These are phyloP conservation scores for Candolleomyces eurysporus DNA, from an alignment of 768 basidiomycete species.

Conservation along the genomic window DNA sequence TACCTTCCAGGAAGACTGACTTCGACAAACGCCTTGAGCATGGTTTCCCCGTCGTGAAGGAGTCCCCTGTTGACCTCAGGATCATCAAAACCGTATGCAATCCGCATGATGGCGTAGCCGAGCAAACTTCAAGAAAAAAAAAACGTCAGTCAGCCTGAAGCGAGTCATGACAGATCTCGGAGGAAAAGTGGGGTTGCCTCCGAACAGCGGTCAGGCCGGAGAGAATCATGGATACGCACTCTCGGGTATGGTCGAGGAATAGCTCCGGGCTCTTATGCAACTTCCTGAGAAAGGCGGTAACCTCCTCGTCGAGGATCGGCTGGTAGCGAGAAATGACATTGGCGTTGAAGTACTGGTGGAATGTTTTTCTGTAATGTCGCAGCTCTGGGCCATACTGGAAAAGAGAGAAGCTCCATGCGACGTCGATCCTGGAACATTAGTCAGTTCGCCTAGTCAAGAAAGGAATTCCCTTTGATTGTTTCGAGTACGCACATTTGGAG, in stretches of 20 bases:
- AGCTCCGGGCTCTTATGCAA: not conserved
- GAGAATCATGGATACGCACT: not conserved
- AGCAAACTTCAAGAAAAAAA: not conserved
- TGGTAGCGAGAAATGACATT: conserved; percentile 32
- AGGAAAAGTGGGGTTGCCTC: not conserved
- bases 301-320: conserved; percentile 18
- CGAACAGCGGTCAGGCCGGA: not conserved
- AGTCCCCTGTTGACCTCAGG: conserved; percentile 29
- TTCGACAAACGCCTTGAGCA: conserved; percentile 20
- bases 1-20: conserved; percentile 20
- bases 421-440: no score
- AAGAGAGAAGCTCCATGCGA: no score
- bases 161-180: not conserved
- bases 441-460: no score
- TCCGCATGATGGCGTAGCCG: not conserved
- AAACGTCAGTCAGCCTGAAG: not conserved
- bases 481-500: not conserved
- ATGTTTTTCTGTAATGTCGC: conserved; percentile 4
- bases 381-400: not conserved
- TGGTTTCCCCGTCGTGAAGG: conserved; percentile 30
- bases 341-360: conserved; percentile 6
- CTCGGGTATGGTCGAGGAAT: conserved; percentile 1
- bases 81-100: not conserved
- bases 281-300: not conserved
- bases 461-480: no score